These are phyloP conservation scores for Aspergillus costaricaensis DNA, from an alignment of 2,329 filamentous ascomycete genomes.

Conservation along the genomic window DNA sequence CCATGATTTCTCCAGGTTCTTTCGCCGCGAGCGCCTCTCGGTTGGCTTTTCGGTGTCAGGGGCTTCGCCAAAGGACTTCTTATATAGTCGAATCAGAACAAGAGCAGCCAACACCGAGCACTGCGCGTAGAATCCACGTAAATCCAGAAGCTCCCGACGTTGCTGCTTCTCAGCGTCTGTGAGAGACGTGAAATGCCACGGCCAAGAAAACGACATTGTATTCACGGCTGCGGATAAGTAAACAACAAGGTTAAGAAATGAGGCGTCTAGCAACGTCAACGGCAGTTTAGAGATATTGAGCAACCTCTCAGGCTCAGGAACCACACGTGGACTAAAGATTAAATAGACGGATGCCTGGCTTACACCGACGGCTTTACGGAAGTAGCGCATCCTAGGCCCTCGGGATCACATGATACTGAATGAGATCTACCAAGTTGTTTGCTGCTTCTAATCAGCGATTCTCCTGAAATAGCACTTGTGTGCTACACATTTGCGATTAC, in stretches of 20 bases:
- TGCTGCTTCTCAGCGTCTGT: conserved; percentile 52
- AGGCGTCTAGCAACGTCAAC: neutral
- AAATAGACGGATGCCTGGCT: conserved; percentile 9
- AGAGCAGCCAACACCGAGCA: conserved; percentile 52
- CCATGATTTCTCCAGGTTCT: conserved; percentile 39
- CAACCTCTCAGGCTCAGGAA: neutral
- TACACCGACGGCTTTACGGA: conserved; percentile 6
- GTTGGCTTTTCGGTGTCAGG: conserved; percentile 6
- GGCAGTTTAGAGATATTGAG: neutral
- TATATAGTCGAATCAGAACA: conserved; percentile 42
- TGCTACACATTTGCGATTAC: conserved; percentile 1
- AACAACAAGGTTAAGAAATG: neutral
- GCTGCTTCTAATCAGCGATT: neutral
- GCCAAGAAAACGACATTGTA: conserved; percentile 37
- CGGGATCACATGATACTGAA: conserved; percentile 3
- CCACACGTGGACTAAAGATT: neutral
- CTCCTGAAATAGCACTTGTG: neutral
- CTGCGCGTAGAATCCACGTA: conserved; percentile 59
- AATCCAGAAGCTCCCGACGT: conserved; percentile 56
- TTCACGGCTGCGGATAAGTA: neutral
- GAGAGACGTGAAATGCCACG: conserved; percentile 57
- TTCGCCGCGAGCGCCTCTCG: conserved; percentile 9
- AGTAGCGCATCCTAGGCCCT: neutral
- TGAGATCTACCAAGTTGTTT: neutral
- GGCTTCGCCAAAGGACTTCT: conserved; percentile 14